Conservation (phyloP, 2,329 filamentous ascomycete species). For the Cladobotryum mycophilum region DNA sequence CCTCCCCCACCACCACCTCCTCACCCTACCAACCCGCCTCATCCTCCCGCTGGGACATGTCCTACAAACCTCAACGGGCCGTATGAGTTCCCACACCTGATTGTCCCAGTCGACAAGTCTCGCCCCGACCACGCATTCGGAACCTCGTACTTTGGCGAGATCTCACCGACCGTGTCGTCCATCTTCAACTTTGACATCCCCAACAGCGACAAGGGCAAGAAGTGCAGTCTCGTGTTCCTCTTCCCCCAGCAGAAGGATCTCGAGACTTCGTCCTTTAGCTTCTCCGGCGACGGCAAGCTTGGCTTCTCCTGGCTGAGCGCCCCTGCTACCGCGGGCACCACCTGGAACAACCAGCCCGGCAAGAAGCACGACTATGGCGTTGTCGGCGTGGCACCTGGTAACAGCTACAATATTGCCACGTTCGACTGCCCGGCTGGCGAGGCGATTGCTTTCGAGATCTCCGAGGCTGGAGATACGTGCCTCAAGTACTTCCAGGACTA, state of each 20-base stretch:
- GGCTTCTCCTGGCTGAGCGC: constrained; percentile 44
- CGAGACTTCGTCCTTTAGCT: constrained; percentile 51
- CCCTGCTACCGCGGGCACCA: constrained; percentile 42
- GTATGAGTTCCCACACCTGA: constrained; percentile 55
- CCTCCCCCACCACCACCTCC: constrained; percentile 14
- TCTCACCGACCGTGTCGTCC: constrained; percentile 46
- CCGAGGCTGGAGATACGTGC: constrained; percentile 35
- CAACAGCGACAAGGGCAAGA: constrained; percentile 44
- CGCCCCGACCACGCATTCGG: constrained; percentile 46
- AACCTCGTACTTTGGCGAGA: constrained; percentile 48
- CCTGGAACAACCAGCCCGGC: constrained; percentile 46
- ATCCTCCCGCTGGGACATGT: constrained; percentile 25
- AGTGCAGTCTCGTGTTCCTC: constrained; percentile 59
- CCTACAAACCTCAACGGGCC: constrained; percentile 37
- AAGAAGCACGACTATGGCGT: constrained; percentile 37
- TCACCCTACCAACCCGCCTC: constrained; percentile 12
- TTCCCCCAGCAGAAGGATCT: constrained; percentile 52
- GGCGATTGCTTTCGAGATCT: constrained; percentile 47
- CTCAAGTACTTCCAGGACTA: constrained; percentile 60
- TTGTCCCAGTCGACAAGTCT: constrained; percentile 52
- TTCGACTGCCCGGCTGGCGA: constrained; percentile 50
- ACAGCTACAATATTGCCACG: constrained; percentile 45
- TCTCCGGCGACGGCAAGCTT: constrained; percentile 42
- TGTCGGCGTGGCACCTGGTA: constrained; percentile 44
- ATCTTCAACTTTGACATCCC: constrained; percentile 68